Evolutionary conservation across 495 filamentous ascomycete genomes (phyloP).

Genomic region (Cercophora samala): DNA sequence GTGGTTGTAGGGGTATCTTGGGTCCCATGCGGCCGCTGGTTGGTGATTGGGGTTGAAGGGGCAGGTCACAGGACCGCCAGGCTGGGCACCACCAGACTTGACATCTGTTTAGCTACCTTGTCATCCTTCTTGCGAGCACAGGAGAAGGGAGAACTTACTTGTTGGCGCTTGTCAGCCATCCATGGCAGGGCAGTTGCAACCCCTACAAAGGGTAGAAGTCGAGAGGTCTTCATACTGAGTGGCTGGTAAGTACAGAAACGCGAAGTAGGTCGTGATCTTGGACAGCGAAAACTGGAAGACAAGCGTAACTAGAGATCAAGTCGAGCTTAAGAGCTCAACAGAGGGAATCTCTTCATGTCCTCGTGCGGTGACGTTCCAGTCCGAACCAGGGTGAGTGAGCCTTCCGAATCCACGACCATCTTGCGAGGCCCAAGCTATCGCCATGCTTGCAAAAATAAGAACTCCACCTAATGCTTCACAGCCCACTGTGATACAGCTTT

Average conservation of each 20-base stretch:
- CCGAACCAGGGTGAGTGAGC: background rate
- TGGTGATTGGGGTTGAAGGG: slow-evolving; percentile 12
- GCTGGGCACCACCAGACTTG: slow-evolving; percentile 11
- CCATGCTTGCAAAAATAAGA: background rate
- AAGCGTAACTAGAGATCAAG: no score
- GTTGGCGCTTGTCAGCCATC: slow-evolving; percentile 15
- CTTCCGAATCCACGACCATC: background rate
- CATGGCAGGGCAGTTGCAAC: slow-evolving; percentile 8
- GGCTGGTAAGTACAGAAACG: no score
- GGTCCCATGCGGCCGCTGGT: slow-evolving; percentile 5
- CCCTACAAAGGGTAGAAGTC: slow-evolving; percentile 8
- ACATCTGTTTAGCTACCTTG: no score
- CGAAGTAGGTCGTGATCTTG: no score
- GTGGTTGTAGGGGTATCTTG: slow-evolving; percentile 8
- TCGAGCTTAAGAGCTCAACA: no score
- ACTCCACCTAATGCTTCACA: background rate
- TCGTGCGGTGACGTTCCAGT: background rate
- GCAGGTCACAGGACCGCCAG: slow-evolving; percentile 12
- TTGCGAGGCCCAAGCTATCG: background rate
- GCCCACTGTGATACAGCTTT: background rate
- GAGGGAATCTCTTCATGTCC: no score
- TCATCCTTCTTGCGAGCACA: no score
- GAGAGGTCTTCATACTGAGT: background rate
- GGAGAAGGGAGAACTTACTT: slow-evolving; percentile 3
- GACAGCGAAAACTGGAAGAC: no score